phyloP scores from a whole-genome alignment of 2,329 filamentous ascomycete species.

The Nemania sp. region DNA sequence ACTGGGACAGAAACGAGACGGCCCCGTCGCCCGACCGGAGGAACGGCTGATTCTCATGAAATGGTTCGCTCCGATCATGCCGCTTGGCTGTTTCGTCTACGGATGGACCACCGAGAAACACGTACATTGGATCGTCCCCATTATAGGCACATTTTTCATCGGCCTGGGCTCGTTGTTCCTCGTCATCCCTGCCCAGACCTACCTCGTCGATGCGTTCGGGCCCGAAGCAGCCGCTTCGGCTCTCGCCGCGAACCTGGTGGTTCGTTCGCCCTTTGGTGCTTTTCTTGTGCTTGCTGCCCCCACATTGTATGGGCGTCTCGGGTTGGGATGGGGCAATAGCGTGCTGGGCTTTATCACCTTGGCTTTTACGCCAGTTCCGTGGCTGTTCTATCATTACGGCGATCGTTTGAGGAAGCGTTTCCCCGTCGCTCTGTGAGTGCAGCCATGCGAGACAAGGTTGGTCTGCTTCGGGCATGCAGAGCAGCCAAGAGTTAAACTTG shows the following conservation, averaged over 20 bases:
- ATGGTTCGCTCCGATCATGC: slow-evolving; percentile 13
- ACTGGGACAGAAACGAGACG: slow-evolving; percentile 6
- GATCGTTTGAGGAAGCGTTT: neutral
- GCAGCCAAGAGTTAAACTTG: too few relatives aligned
- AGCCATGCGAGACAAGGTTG: too few relatives aligned
- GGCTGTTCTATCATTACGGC: slow-evolving; percentile 10
- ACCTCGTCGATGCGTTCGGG: slow-evolving; percentile 17
- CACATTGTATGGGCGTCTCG: slow-evolving; percentile 1
- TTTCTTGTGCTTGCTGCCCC: neutral
- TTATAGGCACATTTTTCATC: slow-evolving; percentile 14
- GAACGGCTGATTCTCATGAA: slow-evolving; percentile 20
- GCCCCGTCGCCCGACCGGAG: neutral
- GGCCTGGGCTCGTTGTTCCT: slow-evolving; percentile 15
- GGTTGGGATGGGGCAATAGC: slow-evolving; percentile 16
- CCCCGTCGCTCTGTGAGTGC: too few relatives aligned
- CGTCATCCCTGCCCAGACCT: slow-evolving; percentile 2
- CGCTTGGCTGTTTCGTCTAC: slow-evolving; percentile 7
- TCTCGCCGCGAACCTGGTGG: slow-evolving; percentile 10
- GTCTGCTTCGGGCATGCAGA: too few relatives aligned
- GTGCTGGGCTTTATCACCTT: slow-evolving; percentile 10
- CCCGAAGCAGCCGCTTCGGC: slow-evolving; percentile 17
- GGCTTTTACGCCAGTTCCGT: slow-evolving; percentile 5
- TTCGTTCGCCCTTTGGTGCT: slow-evolving; percentile 17
- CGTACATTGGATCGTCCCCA: slow-evolving; percentile 20
- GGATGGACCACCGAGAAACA: slow-evolving; percentile 6